These are phyloP conservation scores for Smithsoniella earleae DNA, from an alignment of 163 green algal genomes.

Conservation along the genomic window DNA sequence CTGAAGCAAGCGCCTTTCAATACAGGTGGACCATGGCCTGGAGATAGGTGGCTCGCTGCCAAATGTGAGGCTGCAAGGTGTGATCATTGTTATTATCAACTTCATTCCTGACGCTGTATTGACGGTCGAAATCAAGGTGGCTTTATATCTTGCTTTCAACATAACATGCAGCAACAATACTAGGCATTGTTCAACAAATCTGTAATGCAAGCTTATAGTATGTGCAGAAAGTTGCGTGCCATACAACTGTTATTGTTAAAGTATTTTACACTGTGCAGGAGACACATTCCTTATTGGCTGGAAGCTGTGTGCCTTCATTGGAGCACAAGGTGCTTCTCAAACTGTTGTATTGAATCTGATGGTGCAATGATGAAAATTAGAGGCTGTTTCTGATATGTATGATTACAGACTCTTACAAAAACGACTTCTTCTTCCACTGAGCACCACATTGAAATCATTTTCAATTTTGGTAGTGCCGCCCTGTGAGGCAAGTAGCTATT, in stretches of 20 bases:
- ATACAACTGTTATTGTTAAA: neutral
- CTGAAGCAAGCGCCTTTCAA: too few relatives aligned
- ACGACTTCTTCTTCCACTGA: conserved; percentile 31
- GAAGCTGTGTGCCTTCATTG: neutral
- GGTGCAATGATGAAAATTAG: conserved; percentile 29
- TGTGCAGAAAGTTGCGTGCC: neutral
- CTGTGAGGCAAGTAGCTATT: neutral
- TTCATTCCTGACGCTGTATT: conserved; percentile 28
- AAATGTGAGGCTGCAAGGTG: too few relatives aligned
- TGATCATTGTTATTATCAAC: too few relatives aligned
- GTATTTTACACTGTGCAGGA: neutral
- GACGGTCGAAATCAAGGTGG: conserved; percentile 22
- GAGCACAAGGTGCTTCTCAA: neutral
- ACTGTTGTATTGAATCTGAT: neutral
- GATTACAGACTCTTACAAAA: conserved; percentile 24
- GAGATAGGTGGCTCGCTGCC: too few relatives aligned
- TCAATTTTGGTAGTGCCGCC: neutral
- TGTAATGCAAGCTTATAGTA: neutral
- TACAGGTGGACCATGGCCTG: too few relatives aligned
- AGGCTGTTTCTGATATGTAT: conserved; percentile 30
- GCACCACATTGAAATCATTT: neutral
- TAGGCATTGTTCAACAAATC: neutral
- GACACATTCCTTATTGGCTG: neutral
- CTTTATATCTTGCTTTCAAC: neutral
- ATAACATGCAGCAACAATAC: conserved; percentile 28